phyloP scores from a whole-genome alignment of 768 basidiomycete genomes.

The Russula griseocarnosa region DNA sequence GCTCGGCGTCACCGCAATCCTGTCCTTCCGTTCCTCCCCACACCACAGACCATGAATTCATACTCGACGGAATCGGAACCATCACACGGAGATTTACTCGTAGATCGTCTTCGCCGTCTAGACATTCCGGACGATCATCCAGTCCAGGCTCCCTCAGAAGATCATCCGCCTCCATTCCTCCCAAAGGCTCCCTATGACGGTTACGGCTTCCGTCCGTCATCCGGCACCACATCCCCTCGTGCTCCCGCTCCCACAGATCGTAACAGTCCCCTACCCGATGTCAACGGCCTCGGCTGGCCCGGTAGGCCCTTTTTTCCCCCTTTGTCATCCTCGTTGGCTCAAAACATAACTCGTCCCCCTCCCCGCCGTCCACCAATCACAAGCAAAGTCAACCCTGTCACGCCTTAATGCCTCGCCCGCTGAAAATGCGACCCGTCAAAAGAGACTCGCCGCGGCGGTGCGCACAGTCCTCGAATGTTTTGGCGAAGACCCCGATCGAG shows the following conservation, averaged over 20 bases:
- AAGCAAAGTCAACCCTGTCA: constrained; percentile 86
- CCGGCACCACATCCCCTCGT: constrained; percentile 61
- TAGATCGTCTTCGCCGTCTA: constrained; percentile 18
- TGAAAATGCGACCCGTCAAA: constrained; percentile 68
- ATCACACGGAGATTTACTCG: constrained; percentile 23
- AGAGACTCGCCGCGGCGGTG: constrained; percentile 77
- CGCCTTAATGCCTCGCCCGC: constrained; percentile 76
- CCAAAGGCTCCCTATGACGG: constrained; percentile 50
- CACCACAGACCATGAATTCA: neutral
- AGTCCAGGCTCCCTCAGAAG: neutral
- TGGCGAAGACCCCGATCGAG: constrained; percentile 95
- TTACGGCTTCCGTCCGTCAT: constrained; percentile 74
- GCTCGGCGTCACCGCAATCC: constrained; percentile 2
- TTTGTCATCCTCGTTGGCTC: constrained; percentile 16
- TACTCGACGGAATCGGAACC: neutral
- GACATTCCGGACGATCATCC: constrained; percentile 9
- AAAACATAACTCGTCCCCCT: constrained; percentile 6
- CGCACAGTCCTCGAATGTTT: constrained; percentile 94
- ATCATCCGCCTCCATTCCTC: neutral
- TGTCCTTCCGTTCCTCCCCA: neutral
- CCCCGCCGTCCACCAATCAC: constrained; percentile 19
- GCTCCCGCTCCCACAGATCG: constrained; percentile 34
- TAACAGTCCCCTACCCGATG: constrained; percentile 42
- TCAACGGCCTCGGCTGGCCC: constrained; percentile 90
- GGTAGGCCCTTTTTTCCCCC: constrained; percentile 48